Percentiles rank a stretch among this genome's conserved stretches.
phyloP scores from a whole-genome alignment of 2,329 filamentous ascomycete species.

The Cladophialophora chaetospira region DNA sequence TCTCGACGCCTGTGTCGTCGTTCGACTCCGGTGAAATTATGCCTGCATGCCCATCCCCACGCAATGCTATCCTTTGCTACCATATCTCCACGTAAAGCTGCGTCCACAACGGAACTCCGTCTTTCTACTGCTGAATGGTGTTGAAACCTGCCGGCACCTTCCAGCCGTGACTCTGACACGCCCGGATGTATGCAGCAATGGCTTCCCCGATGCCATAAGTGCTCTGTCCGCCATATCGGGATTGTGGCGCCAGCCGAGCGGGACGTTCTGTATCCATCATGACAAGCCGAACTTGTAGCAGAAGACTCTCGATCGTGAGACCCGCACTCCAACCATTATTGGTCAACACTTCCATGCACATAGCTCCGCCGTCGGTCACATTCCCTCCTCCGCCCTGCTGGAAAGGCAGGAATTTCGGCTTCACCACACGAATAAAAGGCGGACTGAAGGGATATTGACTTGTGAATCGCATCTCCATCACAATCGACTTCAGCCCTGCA shows the following conservation, averaged over 20 bases:
- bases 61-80: background rate
- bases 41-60: too few species aligned
- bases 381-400: constrained; percentile 76
- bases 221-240: background rate
- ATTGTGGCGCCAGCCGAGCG: constrained; percentile 59
- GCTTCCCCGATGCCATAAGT: constrained; percentile 73
- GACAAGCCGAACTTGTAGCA: constrained; percentile 78
- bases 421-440: constrained; percentile 80
- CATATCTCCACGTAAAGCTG: background rate
- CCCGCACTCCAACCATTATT: constrained; percentile 78
- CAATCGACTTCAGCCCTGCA: constrained; percentile 64
- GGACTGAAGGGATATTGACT: constrained; percentile 74
- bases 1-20: too few species aligned
- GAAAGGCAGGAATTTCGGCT: constrained; percentile 76
- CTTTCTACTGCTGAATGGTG: constrained; percentile 7
- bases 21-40: too few species aligned
- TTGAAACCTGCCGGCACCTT: constrained; percentile 64
- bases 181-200: constrained; percentile 70
- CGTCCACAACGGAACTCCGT: background rate
- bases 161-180: constrained; percentile 73
- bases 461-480: constrained; percentile 81
- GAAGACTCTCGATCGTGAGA: constrained; percentile 72
- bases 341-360: constrained; percentile 83
- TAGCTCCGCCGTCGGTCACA: constrained; percentile 78
- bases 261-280: constrained; percentile 70